A percentile compares a stretch with the other conserved stretches of the same genome.
Conservation (phyloP, 1,284 basidiomycete species). For the Neolentinus lepideus region DNA sequence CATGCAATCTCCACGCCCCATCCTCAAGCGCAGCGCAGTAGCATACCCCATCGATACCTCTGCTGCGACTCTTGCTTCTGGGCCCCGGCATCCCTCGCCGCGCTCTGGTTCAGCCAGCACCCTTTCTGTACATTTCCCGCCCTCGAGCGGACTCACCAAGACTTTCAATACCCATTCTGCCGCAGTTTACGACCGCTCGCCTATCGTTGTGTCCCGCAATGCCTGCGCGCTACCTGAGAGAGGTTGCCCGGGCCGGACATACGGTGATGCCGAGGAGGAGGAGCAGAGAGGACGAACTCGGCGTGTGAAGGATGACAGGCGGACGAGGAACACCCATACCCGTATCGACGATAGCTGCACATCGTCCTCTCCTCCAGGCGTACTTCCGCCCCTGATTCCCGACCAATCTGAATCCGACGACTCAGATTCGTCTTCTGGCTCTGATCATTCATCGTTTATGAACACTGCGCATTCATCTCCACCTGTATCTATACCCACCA, state of each 20-base stretch:
- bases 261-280: not conserved
- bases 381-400: not conserved
- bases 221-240: constrained; percentile 18
- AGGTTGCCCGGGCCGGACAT: constrained; percentile 14
- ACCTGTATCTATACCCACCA: not conserved
- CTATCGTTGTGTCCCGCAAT: constrained; percentile 16
- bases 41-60: not conserved
- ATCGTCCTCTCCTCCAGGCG: not conserved
- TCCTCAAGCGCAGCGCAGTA: not conserved
- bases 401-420: not conserved
- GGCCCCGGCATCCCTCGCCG: not conserved
- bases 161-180: constrained; percentile 15
- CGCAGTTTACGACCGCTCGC: constrained; percentile 16
- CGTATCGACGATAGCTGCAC: not conserved
- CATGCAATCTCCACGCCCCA: not conserved
- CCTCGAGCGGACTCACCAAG: constrained; percentile 8
- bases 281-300: not conserved
- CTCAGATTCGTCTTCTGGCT: not conserved
- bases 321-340: not conserved
- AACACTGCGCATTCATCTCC: not conserved
- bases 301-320: not conserved
- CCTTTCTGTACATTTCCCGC: constrained; percentile 14
- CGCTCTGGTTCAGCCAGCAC: not conserved
- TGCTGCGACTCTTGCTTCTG: not conserved
- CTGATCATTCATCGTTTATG: not conserved